Evolutionary conservation across 1,284 basidiomycete species (phyloP), one percentile per base, ranked within the genome.

Genomic region (Trametes pubescens): DNA sequence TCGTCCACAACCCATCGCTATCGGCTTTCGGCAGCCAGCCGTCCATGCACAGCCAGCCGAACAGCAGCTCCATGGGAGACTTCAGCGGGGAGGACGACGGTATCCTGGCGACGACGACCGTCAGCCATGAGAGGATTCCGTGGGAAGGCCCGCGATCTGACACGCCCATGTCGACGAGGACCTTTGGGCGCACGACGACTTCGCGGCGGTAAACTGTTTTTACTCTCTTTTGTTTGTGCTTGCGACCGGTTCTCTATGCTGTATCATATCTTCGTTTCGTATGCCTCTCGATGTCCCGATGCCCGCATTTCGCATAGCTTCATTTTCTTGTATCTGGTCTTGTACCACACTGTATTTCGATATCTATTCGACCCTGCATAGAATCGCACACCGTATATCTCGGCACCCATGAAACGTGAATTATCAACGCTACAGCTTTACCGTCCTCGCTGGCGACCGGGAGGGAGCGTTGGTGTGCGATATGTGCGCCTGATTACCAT

Each of bases 1-100:
- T 69, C 43, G 59, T 58, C 5, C 61, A 65, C 11, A 71, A 66
- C 43, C 72, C 69, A 16, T 72, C 70, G 13, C 53, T 72, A 47
- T 65, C 65, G 40, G 70, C 72, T 2, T 65, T 72, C 21, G 71
- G 71, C 1, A 65, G 65, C 26, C 57, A 61, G 26, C 54, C 44
- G 14, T 65, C 69, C 2, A 54, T 18, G 10, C 52, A 53, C 3
- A 65, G 61, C 24, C 59, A 57, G 9, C 35, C 22, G 21, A 46
- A 62, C 7, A 38, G 35, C 21, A 59, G 51, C 38, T 64, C 57
- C 2, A 18, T 21, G 16, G 57, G 58, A n/a, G 66, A 61, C 1
- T 35, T 51, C 2, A 54, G 55, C 37, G 55, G 35, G 5, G 57
- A 32, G 10, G 60, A 56, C 14, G 57, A 44, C 21, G 57, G 49